Base-by-base conservation (phyloP, 2,329 filamentous ascomycete genomes). In the Colletotrichum sansevieriae region DNA sequence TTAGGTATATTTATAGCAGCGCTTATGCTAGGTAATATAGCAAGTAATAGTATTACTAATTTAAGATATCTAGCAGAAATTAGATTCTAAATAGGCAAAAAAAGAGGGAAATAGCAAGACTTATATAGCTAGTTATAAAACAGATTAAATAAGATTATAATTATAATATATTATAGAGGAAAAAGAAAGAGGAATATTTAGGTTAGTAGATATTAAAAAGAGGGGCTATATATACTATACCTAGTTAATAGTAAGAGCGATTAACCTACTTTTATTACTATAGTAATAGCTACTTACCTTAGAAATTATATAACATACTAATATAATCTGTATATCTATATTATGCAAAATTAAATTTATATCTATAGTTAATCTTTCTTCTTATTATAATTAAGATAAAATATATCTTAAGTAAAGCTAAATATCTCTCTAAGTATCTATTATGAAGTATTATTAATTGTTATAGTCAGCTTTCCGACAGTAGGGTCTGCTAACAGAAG, bases 81-180 rank as follows among this genome's bases (percentile, higher is more conserved):
- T 44, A 44, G 1, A 44, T 44, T 44, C 1, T 44, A 44, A 44
- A 44, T 44, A 44, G 1, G 6, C 18, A 2, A 44, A 44, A 44
- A 44, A 15, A 44, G n/a, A 44, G 1, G 15, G 6, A 44, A 44
- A 44, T 44, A 44, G 1, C 18, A 44, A 44, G 15, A 44, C 6
- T 44, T 44, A 44, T 44, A 44, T 18, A 44, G 41, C 41, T 44
- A 44, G 0, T 44, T n/a, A n/a, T n/a, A n/a, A n/a, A n/a, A n/a
- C n/a, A n/a, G n/a, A n/a, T n/a, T n/a, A n/a, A n/a, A n/a, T 44
- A 44, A 44, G 1, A 44, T 44, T 44, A 44, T 44, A 44, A 18
- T 44, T 44, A 44, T 44, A 44, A 44, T 44, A 44, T 44, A 18
- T 44, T 44, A 44, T 44, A 44, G 41, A 43, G 4, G 41, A 43